phyloP scores from a whole-genome alignment of 352 stramenopile genomes.

The Phytophthora agathidicida region DNA sequence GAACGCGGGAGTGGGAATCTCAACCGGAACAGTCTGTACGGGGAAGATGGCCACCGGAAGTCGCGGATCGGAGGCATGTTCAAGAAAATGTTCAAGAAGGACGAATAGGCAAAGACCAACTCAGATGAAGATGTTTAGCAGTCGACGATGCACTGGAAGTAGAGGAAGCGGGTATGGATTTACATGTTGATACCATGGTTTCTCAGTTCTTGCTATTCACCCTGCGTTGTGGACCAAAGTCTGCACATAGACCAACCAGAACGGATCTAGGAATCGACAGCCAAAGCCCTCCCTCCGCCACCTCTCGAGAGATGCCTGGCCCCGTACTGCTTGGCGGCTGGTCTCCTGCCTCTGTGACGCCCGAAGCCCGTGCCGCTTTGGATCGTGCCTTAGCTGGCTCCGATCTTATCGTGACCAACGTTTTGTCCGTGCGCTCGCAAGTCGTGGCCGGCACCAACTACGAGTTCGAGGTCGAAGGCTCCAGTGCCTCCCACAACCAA shows the following conservation, averaged over 20 bases:
- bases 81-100: conserved; percentile 93
- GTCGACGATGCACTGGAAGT: background rate
- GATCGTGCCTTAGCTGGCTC: conserved; percentile 25
- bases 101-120: conserved; percentile 44
- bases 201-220: conserved; percentile 6
- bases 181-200: conserved; percentile 31
- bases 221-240: background rate
- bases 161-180: conserved; percentile 20
- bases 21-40: conserved; percentile 56
- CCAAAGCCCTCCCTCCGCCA: no score
- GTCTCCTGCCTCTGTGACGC: conserved; percentile 20
- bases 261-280: background rate
- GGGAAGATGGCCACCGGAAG: conserved; percentile 72
- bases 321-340: conserved; percentile 32
- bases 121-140: background rate
- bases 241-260: conserved; percentile 15
- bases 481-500: conserved; percentile 22
- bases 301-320: conserved; percentile 21
- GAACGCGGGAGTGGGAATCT: conserved; percentile 42
- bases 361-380: conserved; percentile 27
- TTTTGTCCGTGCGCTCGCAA: conserved; percentile 39
- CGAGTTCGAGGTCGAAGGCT: conserved; percentile 45
- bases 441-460: conserved; percentile 51
- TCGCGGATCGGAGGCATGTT: conserved; percentile 87
- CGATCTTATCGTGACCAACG: conserved; percentile 26